A percentile compares a stretch with the other conserved stretches of the same genome.
Conservation (phyloP, 306 rosid genomes). For the Morella rubra region DNA sequence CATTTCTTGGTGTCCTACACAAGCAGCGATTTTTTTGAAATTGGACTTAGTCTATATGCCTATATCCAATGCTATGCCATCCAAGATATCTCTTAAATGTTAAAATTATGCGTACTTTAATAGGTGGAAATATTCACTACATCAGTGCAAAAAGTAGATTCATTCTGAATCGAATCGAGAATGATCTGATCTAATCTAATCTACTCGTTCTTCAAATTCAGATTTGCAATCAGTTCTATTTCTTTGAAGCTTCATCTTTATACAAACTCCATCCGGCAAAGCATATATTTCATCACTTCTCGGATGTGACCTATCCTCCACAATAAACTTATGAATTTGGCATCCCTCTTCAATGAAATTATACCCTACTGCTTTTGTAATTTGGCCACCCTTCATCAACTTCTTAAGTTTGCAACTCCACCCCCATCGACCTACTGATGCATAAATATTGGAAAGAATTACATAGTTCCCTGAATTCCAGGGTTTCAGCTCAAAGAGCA, state of each 20-base stretch:
- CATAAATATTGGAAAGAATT: conserved; percentile 78
- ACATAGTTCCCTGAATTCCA: conserved; percentile 82
- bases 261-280: conserved; percentile 48
- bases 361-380: conserved; percentile 69
- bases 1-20: too few relatives aligned
- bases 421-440: conserved; percentile 59
- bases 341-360: conserved; percentile 76
- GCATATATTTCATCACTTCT: conserved; percentile 51
- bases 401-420: conserved; percentile 64
- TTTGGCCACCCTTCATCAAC: conserved; percentile 65
- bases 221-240: conserved; percentile 21
- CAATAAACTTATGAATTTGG: conserved; percentile 66
- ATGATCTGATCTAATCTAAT: not conserved
- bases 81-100: not conserved
- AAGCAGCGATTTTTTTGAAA: not conserved
- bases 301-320: conserved; percentile 70
- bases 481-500: conserved; percentile 61
- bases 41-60: not conserved
- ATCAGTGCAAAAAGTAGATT: conserved; percentile 4
- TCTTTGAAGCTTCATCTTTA: conserved; percentile 42
- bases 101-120: not conserved
- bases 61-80: not conserved
- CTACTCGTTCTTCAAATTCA: conserved; percentile 28
- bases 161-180: not conserved
- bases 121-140: conserved; percentile 14